Conservation (phyloP, 2,329 filamentous ascomycete species). For the Aspergillus sp. region DNA sequence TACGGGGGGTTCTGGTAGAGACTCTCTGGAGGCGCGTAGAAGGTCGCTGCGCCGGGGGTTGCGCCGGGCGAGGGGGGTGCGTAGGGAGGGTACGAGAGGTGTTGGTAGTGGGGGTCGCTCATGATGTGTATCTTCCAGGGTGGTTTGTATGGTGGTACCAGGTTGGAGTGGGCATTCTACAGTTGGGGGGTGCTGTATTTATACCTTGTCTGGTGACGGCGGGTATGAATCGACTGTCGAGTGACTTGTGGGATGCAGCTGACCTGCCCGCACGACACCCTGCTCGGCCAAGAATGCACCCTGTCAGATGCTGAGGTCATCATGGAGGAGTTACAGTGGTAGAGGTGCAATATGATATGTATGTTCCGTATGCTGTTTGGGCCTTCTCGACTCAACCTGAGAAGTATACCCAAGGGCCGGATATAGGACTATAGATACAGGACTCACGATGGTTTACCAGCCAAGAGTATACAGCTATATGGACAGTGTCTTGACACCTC, state of each 20-base stretch:
- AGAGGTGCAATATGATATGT: too few relatives aligned
- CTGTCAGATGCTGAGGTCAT: neutral
- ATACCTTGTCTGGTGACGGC: neutral
- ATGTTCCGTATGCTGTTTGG: too few relatives aligned
- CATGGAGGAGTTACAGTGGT: neutral
- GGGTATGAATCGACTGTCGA: conserved; percentile 10
- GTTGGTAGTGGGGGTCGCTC: conserved; percentile 46
- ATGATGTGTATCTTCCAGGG: conserved; percentile 27
- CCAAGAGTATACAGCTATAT: too few relatives aligned
- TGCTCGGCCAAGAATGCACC: conserved; percentile 1
- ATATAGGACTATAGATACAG: too few relatives aligned
- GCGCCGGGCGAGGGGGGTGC: conserved; percentile 21
- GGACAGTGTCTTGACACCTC: too few relatives aligned
- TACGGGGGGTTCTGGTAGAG: conserved; percentile 20
- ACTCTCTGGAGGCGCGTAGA: conserved; percentile 23
- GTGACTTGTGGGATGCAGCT: conserved; percentile 14
- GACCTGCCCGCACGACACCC: conserved; percentile 26
- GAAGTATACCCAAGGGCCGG: too few relatives aligned
- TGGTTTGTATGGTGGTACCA: neutral
- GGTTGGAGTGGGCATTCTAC: neutral
- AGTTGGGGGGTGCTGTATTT: too few relatives aligned
- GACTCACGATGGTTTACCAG: too few relatives aligned
- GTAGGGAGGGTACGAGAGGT: conserved; percentile 40
- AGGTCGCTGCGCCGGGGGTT: conserved; percentile 3
- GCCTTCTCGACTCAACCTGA: too few relatives aligned